Evolutionary conservation across 2,329 filamentous ascomycete species (phyloP), one percentile per base, ranked within the genome.

Genomic region (Aureobasidium sp.): DNA sequence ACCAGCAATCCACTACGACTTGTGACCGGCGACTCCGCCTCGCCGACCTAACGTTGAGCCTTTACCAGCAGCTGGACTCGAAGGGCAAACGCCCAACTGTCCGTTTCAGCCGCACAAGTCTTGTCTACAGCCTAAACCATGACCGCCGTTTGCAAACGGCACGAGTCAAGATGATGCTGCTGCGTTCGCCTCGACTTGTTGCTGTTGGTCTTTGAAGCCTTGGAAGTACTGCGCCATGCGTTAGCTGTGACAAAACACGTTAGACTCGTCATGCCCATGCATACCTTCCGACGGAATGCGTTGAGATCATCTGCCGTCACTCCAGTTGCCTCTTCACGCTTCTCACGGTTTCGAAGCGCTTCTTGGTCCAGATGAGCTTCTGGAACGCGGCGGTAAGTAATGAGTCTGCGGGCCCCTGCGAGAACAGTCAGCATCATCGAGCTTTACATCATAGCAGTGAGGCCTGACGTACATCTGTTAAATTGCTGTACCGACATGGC

Each of bases 401-500:
- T 88, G 39, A 99, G 79, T 66, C 91, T 84, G 64, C 94, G 84
- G 23, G 91, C 94, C 94, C 92, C 89, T 91, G 52, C 13, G 50
- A 34, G 27, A 39, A 34, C 17, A 17, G 51, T 63, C 27, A 58
- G 53, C 42, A 29, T 60, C 17, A 32, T 41, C n/a, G 46, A 23
- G 26, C 9, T 60, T 27, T 34, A 41, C 53, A 57, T 57, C 32
- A n/a, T 48, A 29, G 46, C 4, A 5, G 8, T 27, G 7, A 41
- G 50, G 12, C 6, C n/a, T 20, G 39, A 69, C 79, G 74, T 75
- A 90, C 90, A 99, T 75, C 89, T 94, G 71, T 91, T 93, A 72
- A 99, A 99, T 0, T 83, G 80, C 72, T 99, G 94, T 7, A 89
- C 85, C 70, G 91, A 96, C 34, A 91, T 83, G 47, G 83, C 86